Evolutionary conservation across 495 filamentous ascomycete species (phyloP), one percentile per base, ranked within the genome.

Genomic region (Elasticomyces elasticus): DNA sequence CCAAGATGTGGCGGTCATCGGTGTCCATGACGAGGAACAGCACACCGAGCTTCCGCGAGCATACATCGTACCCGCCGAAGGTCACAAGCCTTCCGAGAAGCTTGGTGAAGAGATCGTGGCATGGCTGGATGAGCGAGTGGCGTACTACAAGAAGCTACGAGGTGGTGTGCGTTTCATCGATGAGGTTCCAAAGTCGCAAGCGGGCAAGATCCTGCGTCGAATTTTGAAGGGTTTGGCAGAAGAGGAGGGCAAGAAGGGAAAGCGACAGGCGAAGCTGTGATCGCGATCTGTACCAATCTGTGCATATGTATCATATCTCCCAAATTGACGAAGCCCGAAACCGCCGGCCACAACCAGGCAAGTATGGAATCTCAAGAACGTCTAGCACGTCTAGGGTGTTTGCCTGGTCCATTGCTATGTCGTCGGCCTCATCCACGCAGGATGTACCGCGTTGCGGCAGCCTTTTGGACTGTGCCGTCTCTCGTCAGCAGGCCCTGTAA

Each of bases 21-120:
- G 69, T n/a, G 48, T 72, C 9, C 67, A 68, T 44, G 30, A 62
- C 35, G 58, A 67, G 40, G 60, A 64, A 0, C 63, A 68, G 41
- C 67, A 68, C 12, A 68, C 67, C 5, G 70, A 72, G 51, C 50
- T 71, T 6, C 70, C 70, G 23, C 52, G 65, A 10, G 70, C 70
- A 2, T 72, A 69, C 51, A 43, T 70, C 15, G 69, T 71, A 30
- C 62, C 61, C 12, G 40, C 46, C 22, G 26, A 49, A 9, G 67
- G 67, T 10, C 37, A 60, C 13, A 47, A 60, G 11, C 52, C 47
- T 15, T 41, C 56, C 15, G 48, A 62, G 33, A 49, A 66, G 54
- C 52, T 61, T 26, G 65, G 52, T 19, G 33, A 46, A 17, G 62
- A 71, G 50, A 70, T 72, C 38, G 30, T 54, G n/a, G 58, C 58